phyloP scores from a whole-genome alignment of 257 asterid species.

The Nicotiana paniculata region DNA sequence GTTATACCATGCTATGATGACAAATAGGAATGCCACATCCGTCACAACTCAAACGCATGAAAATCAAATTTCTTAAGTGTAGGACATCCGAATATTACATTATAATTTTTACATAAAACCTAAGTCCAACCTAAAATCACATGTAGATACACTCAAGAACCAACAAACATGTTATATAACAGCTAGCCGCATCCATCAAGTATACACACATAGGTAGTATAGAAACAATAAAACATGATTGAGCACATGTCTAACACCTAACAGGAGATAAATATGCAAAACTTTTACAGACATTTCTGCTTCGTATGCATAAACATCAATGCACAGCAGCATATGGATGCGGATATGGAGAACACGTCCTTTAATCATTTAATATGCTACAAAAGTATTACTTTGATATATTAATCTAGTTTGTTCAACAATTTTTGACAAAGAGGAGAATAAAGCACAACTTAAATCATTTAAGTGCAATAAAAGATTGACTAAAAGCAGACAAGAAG shows the following conservation, averaged over 20 bases:
- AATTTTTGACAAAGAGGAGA: not conserved
- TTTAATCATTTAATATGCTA: not conserved
- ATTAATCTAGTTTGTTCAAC: not conserved
- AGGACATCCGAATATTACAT: not conserved
- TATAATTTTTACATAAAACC: not conserved
- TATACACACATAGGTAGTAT: not conserved
- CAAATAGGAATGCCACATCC: not conserved
- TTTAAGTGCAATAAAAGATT: not conserved
- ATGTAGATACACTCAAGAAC: not conserved
- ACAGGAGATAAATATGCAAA: not conserved
- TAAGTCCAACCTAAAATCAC: not conserved
- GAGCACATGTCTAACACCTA: not conserved
- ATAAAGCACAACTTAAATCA: not conserved
- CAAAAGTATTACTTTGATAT: not conserved
- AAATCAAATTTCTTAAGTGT: not conserved
- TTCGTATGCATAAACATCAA: not conserved
- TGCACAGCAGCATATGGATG: not conserved
- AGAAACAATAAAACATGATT: not conserved
- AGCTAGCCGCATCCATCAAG: not conserved
- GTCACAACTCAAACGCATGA: not conserved
- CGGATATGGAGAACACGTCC: not conserved
- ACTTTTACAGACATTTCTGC: not conserved
- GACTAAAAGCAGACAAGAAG: not conserved
- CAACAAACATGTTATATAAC: not conserved
- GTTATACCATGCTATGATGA: not conserved